Base-by-base conservation (phyloP, 805 yeast genomes). In the Starmerella roubikii region DNA sequence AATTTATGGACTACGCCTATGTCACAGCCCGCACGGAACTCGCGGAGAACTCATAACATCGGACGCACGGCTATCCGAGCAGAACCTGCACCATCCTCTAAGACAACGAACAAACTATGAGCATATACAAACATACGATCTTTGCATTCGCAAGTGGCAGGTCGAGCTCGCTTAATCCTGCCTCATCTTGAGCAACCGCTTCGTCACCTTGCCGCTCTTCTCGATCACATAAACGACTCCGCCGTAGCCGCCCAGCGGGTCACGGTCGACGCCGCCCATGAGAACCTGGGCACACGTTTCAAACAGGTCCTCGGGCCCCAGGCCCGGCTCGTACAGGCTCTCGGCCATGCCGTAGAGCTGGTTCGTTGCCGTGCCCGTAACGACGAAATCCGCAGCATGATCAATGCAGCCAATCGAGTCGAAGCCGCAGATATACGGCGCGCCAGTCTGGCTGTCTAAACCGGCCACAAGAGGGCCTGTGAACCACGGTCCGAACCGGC, bases 311-410 rank as follows among this genome's bases (percentile, higher is more conserved):
- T 91, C 97, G 5, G 97, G 85, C 58, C 75, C 96, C 51, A 93
- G 67, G 54, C 81, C 67, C 30, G 97, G 96, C 62, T 91, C 97
- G 62, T 85, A 93, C 42, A 91, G 68, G 11, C 93, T 72, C 65
- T 91, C 99, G 64, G 98, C 93, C 96, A 91, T 88, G 60, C 99
- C 99, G 57, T 78, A 91, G 41, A 91, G 68, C 65, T 91, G 98
- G 56, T 88, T 94, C n/a, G 84, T 63, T 5, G 96, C 96, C 2
- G 98, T 91, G 42, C 99, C 99, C 46, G 85, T 69, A 15, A 91
- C 98, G 24, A 83, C 83, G 57, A 91, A 91, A 62, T 91, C 98
- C 52, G 83, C 73, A 38, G 96, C 93, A 54, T 71, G 81, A 59
- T 91, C 97, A 51, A 91, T 85, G 65, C 96, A 84, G 23, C 99